These are phyloP conservation scores for Sugiyamaella mastotermitis DNA, from an alignment of 805 yeast species.

Conservation along the genomic window DNA sequence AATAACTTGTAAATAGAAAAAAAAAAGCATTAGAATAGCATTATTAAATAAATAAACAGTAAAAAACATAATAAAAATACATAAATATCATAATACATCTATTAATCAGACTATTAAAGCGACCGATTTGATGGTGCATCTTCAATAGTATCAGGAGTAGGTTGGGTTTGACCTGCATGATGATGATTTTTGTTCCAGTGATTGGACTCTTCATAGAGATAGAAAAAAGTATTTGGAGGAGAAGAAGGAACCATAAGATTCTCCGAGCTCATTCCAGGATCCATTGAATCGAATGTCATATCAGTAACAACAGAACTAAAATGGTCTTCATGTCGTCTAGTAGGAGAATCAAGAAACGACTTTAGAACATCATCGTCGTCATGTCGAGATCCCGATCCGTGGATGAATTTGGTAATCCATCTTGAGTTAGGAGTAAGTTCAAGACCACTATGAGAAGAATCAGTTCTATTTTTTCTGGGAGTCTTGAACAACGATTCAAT, in stretches of 20 bases:
- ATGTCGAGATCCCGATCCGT: conserved; percentile 3
- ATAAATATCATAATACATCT: no score
- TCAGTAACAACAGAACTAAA: conserved; percentile 6
- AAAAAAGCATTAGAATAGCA: no score
- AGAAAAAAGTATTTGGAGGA: conserved; percentile 13
- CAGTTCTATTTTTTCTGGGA: conserved; percentile 9
- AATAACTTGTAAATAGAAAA: no score
- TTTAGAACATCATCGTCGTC: conserved; percentile 20
- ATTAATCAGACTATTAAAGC: no score
- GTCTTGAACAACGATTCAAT: conserved; percentile 14
- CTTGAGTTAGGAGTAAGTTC: conserved; percentile 13
- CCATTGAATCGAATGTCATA: conserved; percentile 8
- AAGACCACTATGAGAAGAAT: background rate
- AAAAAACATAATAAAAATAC: no score
- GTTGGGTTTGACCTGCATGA: no score
- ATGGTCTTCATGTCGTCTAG: conserved; percentile 5
- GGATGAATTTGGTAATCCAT: conserved; percentile 17
- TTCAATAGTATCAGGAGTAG: no score
- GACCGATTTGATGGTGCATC: no score
- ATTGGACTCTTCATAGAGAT: conserved; percentile 11
- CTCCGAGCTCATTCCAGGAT: conserved; percentile 1
- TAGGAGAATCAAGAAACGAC: conserved; percentile 16
- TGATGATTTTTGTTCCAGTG: no score
- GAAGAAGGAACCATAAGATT: conserved; percentile 12
- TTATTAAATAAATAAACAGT: no score